These are phyloP conservation scores for Salvia hispanica DNA, from an alignment of 257 asterid genomes.

Conservation along the genomic window DNA sequence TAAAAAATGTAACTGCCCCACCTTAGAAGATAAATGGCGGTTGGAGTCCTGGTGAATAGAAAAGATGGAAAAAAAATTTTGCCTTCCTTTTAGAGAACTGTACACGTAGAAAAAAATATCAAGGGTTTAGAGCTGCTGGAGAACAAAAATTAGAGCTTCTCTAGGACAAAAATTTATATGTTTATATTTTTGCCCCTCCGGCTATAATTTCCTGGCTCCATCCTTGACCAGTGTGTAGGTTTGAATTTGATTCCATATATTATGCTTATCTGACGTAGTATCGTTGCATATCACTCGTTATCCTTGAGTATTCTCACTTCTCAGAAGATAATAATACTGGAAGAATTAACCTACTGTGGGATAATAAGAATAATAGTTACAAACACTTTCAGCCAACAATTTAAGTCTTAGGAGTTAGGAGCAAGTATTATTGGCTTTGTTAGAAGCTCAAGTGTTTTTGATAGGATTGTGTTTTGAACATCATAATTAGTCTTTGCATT, in stretches of 20 bases:
- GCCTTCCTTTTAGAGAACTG: too few relatives aligned
- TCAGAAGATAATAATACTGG: neutral
- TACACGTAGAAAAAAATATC: too few relatives aligned
- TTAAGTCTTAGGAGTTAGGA: too few relatives aligned
- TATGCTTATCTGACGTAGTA: neutral
- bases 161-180: too few relatives aligned
- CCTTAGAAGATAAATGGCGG: too few relatives aligned
- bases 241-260: neutral
- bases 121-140: too few relatives aligned
- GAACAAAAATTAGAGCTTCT: too few relatives aligned
- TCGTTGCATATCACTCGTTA: neutral
- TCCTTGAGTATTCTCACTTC: neutral
- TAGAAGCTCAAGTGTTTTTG: neutral
- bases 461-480: neutral
- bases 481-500: neutral
- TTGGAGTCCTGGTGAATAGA: too few relatives aligned
- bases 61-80: too few relatives aligned
- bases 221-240: neutral
- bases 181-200: too few relatives aligned
- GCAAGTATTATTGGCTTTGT: neutral
- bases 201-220: too few relatives aligned
- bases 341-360: neutral
- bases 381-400: neutral
- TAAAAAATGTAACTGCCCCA: too few relatives aligned
- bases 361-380: neutral